Evolutionary conservation across 75 land plant species (phyloP).

Genomic region (Ceratopteris richardii): DNA sequence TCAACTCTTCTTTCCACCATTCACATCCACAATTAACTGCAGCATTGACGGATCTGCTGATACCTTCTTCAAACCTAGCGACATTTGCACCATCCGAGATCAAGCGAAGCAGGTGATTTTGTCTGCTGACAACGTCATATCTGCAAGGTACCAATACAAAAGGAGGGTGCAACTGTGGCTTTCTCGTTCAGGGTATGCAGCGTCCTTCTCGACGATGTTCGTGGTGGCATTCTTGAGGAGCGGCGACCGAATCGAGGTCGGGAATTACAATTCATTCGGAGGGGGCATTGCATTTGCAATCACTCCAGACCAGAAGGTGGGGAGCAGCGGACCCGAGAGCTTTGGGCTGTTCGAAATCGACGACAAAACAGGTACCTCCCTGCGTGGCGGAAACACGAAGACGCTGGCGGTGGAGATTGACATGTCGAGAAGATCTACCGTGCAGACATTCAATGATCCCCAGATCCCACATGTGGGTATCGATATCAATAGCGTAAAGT

Average conservation of each 20-base stretch:
- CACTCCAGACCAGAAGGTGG: conserved; percentile 9
- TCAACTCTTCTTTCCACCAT: neutral
- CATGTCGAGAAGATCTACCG: neutral
- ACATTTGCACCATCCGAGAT: neutral
- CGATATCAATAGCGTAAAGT: conserved; percentile 11
- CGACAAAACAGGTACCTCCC: neutral
- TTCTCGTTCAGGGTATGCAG: neutral
- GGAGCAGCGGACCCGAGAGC: conserved; percentile 4
- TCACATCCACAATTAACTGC: neutral
- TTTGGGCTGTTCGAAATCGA: conserved; percentile 10
- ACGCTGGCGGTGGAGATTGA: conserved; percentile 10
- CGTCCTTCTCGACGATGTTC: too few relatives aligned
- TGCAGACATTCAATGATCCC: neutral
- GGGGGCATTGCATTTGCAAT: conserved; percentile 6
- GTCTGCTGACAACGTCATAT: neutral
- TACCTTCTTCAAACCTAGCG: neutral
- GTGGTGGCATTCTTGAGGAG: conserved; percentile 6
- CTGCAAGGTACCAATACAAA: conserved; percentile 13
- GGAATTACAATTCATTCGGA: conserved; percentile 2
- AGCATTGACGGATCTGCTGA: neutral
- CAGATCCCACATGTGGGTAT: conserved; percentile 13
- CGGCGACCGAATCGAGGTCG: neutral
- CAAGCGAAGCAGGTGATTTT: neutral
- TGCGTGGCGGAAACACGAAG: neutral
- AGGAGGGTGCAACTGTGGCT: conserved; percentile 12